Base-by-base conservation (phyloP, 345 rosid species). In the Eutrema yunnanense region DNA sequence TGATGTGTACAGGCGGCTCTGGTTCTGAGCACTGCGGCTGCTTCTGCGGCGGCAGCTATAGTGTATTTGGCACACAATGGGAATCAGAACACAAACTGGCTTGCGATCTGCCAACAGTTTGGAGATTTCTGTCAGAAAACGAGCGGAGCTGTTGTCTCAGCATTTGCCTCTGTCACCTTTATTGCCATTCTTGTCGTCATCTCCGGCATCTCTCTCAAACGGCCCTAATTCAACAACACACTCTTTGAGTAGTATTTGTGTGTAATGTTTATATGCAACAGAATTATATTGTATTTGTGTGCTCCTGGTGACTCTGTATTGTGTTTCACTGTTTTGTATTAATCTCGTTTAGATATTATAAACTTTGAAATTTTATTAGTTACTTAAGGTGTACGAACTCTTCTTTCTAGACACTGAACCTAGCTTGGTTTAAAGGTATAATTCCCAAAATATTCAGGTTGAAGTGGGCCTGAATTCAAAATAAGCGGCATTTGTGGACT, bases 11-110 rank as follows among this genome's bases (percentile, higher is more conserved):
- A 90, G 96, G 78, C 80, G 33, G 85, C 86, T 10, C 73, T 90
- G 22, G 72, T 84, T 49, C 74, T 90, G 12, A 76, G 64, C 56
- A 84, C 87, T 0, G 81, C 89, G 0, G 91, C 88, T 1, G 89
- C 71, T 0, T 78, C 84, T 0, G 86, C 92, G 0, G 88, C 91
- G 0, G 80, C 89, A 0, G 91, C 88, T 26, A 82, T 90, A 6
- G 91, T 81, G 29, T 84, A 87, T 82, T 80, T 90, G 57, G 93
- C 96, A 37, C 91, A 90, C 83, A 87, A 84, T n/a, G 93, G 93
- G 4, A 90, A 90, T 70, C 80, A 37, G 3, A 85, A 76, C 79
- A 74, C 90, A 7, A 87, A 90, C 75, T 89, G 92, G 96, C 74
- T 89, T 0, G 81, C 81, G 0, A 82, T 89, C 40, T 89, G 96